Conservation (phyloP, 2,329 filamentous ascomycete species). For the Cadophora luteo-olivacea region DNA sequence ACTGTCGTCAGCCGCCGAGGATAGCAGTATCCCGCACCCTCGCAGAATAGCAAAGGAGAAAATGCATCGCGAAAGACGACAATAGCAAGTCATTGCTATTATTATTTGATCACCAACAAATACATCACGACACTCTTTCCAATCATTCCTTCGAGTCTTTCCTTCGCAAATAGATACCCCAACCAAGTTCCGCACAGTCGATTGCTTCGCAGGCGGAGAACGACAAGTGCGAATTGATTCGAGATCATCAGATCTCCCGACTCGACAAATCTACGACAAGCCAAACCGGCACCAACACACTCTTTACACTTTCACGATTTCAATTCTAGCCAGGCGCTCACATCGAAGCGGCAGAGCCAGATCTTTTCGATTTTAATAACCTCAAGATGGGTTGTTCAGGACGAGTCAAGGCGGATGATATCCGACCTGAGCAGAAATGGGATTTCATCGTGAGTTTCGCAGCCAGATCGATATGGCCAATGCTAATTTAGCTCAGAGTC, state of each 20-base stretch:
- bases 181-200: conserved; percentile 28
- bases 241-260: conserved; percentile 14
- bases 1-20: neutral
- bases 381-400: conserved; percentile 70
- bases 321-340: conserved; percentile 32
- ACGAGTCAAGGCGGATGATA: conserved; percentile 66
- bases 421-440: conserved; percentile 90
- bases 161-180: conserved; percentile 11
- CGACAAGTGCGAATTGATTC: conserved; percentile 26
- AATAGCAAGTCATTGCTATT: conserved; percentile 32
- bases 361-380: conserved; percentile 30
- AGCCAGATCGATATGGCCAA: neutral
- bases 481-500: conserved; percentile 50
- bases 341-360: conserved; percentile 29
- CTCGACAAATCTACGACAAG: conserved; percentile 15
- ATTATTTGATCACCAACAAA: conserved; percentile 6
- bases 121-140: conserved; percentile 3
- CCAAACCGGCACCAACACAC: conserved; percentile 16
- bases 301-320: conserved; percentile 19
- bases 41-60: conserved; percentile 13
- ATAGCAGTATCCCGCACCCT: neutral
- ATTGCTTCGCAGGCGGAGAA: conserved; percentile 33
- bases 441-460: conserved; percentile 77
- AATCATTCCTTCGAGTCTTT: conserved; percentile 15
- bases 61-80: conserved; percentile 26